Conservation (phyloP, 2,329 filamentous ascomycete genomes). For the Neonectria faginata region DNA sequence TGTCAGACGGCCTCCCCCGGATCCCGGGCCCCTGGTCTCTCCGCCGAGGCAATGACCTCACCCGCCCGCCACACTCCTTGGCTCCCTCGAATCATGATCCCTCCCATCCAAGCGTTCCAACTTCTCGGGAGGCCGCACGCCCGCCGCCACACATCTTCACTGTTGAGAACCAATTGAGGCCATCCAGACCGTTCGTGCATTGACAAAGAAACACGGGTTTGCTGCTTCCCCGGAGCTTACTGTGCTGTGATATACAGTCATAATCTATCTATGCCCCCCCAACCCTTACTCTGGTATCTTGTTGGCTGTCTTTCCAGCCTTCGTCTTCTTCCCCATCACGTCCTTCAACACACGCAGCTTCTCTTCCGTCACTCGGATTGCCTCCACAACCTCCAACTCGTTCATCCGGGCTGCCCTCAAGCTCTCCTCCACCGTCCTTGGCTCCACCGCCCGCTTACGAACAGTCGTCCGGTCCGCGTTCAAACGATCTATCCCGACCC, state of each 20-base stretch:
- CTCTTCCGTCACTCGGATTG: conserved; percentile 88
- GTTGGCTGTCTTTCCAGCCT: conserved; percentile 23
- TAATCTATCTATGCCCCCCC: conserved; percentile 38
- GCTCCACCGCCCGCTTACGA: conserved; percentile 64
- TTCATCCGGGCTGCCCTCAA: conserved; percentile 72
- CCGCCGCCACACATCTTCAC: conserved; percentile 3
- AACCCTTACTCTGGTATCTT: conserved; percentile 32
- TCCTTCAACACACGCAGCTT: conserved; percentile 81
- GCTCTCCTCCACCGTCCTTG: conserved; percentile 70
- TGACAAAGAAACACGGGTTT: conserved; percentile 45
- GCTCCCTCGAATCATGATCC: conserved; percentile 7
- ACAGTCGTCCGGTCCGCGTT: conserved; percentile 49
- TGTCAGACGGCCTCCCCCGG: conserved; percentile 28
- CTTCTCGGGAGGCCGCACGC: conserved; percentile 7
- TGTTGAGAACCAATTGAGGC: not conserved
- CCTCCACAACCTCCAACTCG: conserved; percentile 79
- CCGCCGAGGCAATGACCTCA: conserved; percentile 9
- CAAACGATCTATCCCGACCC: conserved; percentile 77
- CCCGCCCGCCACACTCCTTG: not conserved
- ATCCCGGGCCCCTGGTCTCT: not conserved
- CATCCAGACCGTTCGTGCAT: not conserved
- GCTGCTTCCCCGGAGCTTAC: conserved; percentile 32
- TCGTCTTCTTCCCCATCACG: conserved; percentile 67
- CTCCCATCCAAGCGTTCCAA: conserved; percentile 3
- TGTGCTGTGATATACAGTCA: conserved; percentile 38